A percentile compares a stretch with the other conserved stretches of the same genome.
phyloP scores from a whole-genome alignment of 108 stramenopile species.

The Nitzschia palea region DNA sequence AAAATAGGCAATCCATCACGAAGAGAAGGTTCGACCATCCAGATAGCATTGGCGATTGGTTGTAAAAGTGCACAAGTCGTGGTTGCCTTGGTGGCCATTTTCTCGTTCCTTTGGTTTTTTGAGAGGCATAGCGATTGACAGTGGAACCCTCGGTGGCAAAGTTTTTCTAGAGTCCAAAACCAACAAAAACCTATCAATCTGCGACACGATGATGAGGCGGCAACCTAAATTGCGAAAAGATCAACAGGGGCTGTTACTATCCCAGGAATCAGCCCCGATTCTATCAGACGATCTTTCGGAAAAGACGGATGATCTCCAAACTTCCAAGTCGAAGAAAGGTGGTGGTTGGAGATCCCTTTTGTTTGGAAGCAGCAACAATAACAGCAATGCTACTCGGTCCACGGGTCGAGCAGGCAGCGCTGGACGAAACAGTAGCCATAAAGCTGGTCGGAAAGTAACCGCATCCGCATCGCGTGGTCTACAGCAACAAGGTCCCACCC shows the following conservation, averaged over 20 bases:
- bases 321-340: not conserved
- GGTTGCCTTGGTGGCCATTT: too few relatives aligned
- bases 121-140: too few relatives aligned
- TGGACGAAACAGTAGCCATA: not conserved
- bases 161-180: too few relatives aligned
- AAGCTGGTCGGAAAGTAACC: not conserved
- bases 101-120: too few relatives aligned
- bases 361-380: constrained; percentile 5
- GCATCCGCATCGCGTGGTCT: not conserved
- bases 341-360: constrained; percentile 13
- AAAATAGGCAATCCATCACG: too few relatives aligned
- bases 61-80: too few relatives aligned
- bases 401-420: not conserved
- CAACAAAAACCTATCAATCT: not conserved
- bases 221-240: not conserved
- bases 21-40: too few relatives aligned
- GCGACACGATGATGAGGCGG: not conserved
- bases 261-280: constrained; percentile 8
- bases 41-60: too few relatives aligned
- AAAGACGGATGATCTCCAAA: not conserved
- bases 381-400: not conserved
- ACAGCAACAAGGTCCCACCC: not conserved
- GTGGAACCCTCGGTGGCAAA: too few relatives aligned
- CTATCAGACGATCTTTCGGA: constrained; percentile 2
- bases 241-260: not conserved